Percentiles rank a stretch among this genome's conserved stretches.
Conservation (phyloP, 148 eudicot genomes). For the Cornus florida region DNA sequence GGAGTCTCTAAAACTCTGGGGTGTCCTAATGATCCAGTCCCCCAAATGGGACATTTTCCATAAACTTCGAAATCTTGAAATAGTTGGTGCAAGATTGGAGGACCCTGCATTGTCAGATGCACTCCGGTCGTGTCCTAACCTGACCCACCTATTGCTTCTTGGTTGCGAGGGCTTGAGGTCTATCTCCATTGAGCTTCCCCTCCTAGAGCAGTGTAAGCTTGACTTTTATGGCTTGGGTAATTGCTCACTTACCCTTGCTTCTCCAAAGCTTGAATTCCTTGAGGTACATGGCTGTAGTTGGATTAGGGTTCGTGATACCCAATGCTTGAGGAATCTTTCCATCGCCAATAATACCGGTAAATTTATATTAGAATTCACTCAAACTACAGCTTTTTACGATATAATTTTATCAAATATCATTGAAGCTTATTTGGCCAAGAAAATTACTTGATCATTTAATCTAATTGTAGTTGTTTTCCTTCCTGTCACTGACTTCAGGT, state of each 20-base stretch:
- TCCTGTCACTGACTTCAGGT: constrained; percentile 34
- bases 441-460: not conserved
- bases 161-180: constrained; percentile 77
- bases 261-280: constrained; percentile 59
- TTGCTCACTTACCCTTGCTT: constrained; percentile 48
- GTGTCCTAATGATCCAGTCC: constrained; percentile 68
- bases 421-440: not conserved
- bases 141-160: constrained; percentile 67
- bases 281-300: constrained; percentile 90
- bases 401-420: not conserved
- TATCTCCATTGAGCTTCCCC: constrained; percentile 50
- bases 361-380: not conserved
- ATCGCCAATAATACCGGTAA: constrained; percentile 81
- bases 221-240: constrained; percentile 75
- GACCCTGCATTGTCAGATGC: constrained; percentile 58
- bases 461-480: not conserved
- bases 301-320: constrained; percentile 62
- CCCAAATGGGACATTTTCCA: constrained; percentile 79
- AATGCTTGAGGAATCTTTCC: constrained; percentile 52
- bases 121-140: constrained; percentile 70
- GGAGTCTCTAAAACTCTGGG: constrained; percentile 84
- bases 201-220: constrained; percentile 72
- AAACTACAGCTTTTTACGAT: not conserved
- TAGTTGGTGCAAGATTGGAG: constrained; percentile 78
- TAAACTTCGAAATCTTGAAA: constrained; percentile 67